Conservation (phyloP, 352 stramenopile species). For the Globisporangium cystogenes region DNA sequence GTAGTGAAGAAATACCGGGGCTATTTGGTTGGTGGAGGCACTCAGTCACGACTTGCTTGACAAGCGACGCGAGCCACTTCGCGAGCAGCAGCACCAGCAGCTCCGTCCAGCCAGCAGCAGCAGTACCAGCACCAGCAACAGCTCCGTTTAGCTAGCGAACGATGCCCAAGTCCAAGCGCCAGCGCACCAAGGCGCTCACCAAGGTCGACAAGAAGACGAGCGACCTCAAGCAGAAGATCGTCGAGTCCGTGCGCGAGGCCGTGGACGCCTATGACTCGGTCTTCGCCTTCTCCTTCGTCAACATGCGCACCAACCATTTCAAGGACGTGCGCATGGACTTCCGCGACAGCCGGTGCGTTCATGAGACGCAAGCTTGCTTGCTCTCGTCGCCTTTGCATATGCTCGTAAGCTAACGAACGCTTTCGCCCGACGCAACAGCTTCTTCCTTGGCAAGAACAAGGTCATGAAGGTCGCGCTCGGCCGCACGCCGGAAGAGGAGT, state of each 20-base stretch:
- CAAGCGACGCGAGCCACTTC: constrained; percentile 11
- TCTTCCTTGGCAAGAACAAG: constrained; percentile 99
- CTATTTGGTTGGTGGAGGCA: constrained; percentile 50
- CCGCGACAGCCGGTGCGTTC: constrained; percentile 80
- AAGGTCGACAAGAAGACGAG: constrained; percentile 95
- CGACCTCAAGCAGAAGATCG: constrained; percentile 94
- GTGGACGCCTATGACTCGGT: constrained; percentile 92
- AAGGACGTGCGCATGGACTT: constrained; percentile 98
- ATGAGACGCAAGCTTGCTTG: too few relatives aligned
- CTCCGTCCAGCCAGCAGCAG: too few relatives aligned
- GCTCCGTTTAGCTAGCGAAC: background rate
- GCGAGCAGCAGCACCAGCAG: background rate
- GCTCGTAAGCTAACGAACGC: too few relatives aligned
- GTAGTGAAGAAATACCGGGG: background rate
- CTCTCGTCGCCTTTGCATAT: too few relatives aligned
- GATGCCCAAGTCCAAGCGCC: constrained; percentile 88
- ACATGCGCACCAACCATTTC: constrained; percentile 98
- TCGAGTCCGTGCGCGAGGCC: constrained; percentile 91
- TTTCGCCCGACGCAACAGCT: constrained; percentile 41
- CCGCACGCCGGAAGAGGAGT: constrained; percentile 93
- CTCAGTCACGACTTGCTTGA: constrained; percentile 11
- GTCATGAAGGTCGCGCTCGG: constrained; percentile 97
- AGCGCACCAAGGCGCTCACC: constrained; percentile 90
- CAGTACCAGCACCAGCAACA: background rate
- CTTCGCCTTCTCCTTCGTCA: constrained; percentile 97